Evolutionary conservation across 208 protist species (phyloP), one percentile per base, ranked within the genome.

Genomic region (Wallacemonas rigidus): DNA sequence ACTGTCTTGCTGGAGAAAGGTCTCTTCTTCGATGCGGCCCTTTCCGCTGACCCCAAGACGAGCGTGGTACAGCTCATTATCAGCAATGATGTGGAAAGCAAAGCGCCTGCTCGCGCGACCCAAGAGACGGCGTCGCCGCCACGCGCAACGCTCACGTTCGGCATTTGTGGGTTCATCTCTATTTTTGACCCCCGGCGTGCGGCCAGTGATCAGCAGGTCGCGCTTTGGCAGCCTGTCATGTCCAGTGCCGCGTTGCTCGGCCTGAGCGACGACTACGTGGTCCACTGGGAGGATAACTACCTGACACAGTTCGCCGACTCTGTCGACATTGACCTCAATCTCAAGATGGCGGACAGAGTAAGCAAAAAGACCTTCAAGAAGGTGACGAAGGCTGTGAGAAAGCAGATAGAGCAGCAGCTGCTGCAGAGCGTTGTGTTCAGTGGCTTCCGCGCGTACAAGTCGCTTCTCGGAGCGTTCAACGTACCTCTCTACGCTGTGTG

Each of bases 241-340:
- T 72, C 77, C 26, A 64, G 56, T 45, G 40, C 50, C 3, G 63
- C 54, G 11, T 58, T 95, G 17, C 67, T 88, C 51, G 77, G 79
- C 15, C 26, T 58, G 8, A 83, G 69, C 5, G 89, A 96, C 78
- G 56, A 58, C 36, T 91, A 91, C 80, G 89, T 80, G 48, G 70
- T 94, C 47, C 88, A 94, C 38, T 96, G 91, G 91, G 88, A 92
- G 71, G 86, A 94, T 67, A 80, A 93, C 6, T 85, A 81, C 70
- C 83, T 90, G 38, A 74, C 77, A 44, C 68, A 73, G 54, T 95
- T 95, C 74, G 88, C 88, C 47, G 77, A 87, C 35, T 81, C 77
- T 4, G 79, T 96, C 39, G 71, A 82, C 53, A 75, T 81, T 12
- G 83, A 90, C 64, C 54, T 89, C 14, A 64, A 73, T 53, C n/a